phyloP scores from a whole-genome alignment of 176 grass and related monocot genomes.

The Saccharum officinarum region DNA sequence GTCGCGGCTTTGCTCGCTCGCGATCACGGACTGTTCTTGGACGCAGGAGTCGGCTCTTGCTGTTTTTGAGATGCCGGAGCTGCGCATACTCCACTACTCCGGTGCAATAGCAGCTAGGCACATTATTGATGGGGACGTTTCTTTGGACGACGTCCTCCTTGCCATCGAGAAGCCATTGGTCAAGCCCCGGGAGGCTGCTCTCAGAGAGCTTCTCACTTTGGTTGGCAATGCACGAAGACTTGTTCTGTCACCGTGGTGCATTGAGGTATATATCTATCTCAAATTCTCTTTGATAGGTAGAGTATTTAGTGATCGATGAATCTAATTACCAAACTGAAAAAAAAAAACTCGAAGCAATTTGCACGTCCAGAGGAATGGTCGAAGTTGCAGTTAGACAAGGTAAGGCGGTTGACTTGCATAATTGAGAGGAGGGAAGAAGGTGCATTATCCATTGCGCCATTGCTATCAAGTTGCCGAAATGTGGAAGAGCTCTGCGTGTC shows the following conservation, averaged over 20 bases:
- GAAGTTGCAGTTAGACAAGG: slow-evolving; percentile 30
- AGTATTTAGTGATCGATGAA: neutral
- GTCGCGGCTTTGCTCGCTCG: slow-evolving; percentile 37
- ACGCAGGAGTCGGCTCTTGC: slow-evolving; percentile 26
- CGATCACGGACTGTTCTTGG: slow-evolving; percentile 46
- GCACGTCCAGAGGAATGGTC: slow-evolving; percentile 24
- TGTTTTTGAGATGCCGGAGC: slow-evolving; percentile 22
- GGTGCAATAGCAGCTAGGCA: slow-evolving; percentile 46
- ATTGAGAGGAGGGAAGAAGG: slow-evolving; percentile 56
- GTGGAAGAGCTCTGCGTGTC: slow-evolving; percentile 51
- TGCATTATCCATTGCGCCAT: slow-evolving; percentile 41
- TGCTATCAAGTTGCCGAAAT: slow-evolving; percentile 46
- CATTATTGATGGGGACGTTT: slow-evolving; percentile 1
- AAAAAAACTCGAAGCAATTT: slow-evolving; percentile 45
- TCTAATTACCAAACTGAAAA: slow-evolving; percentile 14
- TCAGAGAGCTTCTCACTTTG: slow-evolving; percentile 42
- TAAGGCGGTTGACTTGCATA: slow-evolving; percentile 40
- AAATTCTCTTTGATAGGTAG: slow-evolving; percentile 6
- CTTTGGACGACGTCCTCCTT: slow-evolving; percentile 44
- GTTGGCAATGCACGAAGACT: slow-evolving; percentile 47
- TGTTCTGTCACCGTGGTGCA: slow-evolving; percentile 62
- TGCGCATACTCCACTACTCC: slow-evolving; percentile 38
- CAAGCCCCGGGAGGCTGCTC: slow-evolving; percentile 31
- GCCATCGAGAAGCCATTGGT: slow-evolving; percentile 36
- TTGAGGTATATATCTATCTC: slow-evolving; percentile 44